These are phyloP conservation scores for Backusella tarrabulga DNA, from an alignment of 192 early-diverging fungal genomes.

Conservation along the genomic window DNA sequence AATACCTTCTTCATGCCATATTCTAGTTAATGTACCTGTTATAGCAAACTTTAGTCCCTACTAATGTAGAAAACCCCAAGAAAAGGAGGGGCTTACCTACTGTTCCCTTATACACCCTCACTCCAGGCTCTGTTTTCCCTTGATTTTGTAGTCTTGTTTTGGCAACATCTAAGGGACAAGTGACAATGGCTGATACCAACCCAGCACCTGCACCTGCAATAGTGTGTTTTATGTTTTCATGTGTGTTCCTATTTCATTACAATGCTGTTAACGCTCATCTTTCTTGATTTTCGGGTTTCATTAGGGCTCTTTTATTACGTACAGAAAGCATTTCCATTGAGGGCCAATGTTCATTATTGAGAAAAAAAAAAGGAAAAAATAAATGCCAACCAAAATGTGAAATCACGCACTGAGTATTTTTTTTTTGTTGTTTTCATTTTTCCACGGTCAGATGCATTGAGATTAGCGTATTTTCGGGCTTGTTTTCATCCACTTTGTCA, in stretches of 20 bases:
- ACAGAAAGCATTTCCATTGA: constrained; percentile 1
- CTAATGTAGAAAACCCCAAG: too few relatives aligned
- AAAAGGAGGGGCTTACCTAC: constrained; percentile 30
- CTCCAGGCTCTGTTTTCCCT: constrained; percentile 29
- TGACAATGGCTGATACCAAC: constrained; percentile 81
- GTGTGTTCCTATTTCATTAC: constrained; percentile 17
- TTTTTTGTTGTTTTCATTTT: neutral
- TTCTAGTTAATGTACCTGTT: constrained; percentile 64
- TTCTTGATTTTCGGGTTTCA: neutral
- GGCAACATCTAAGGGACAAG: constrained; percentile 91
- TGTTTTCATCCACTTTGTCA: neutral
- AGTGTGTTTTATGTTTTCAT: constrained; percentile 69
- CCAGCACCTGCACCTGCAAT: constrained; percentile 84
- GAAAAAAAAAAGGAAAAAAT: neutral
- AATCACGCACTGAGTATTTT: neutral
- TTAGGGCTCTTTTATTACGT: neutral
- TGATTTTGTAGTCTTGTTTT: constrained; percentile 95
- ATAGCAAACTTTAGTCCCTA: too few relatives aligned
- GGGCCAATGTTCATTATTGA: neutral
- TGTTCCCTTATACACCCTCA: constrained; percentile 55
- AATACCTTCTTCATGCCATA: constrained; percentile 82
- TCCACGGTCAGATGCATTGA: neutral
- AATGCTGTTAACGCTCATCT: neutral
- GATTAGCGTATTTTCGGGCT: too few relatives aligned
- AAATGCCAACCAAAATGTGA: neutral